Evolutionary conservation across 768 basidiomycete genomes (phyloP), one percentile per base, ranked within the genome.

Genomic region (Pleurotus salmoneostramineus): DNA sequence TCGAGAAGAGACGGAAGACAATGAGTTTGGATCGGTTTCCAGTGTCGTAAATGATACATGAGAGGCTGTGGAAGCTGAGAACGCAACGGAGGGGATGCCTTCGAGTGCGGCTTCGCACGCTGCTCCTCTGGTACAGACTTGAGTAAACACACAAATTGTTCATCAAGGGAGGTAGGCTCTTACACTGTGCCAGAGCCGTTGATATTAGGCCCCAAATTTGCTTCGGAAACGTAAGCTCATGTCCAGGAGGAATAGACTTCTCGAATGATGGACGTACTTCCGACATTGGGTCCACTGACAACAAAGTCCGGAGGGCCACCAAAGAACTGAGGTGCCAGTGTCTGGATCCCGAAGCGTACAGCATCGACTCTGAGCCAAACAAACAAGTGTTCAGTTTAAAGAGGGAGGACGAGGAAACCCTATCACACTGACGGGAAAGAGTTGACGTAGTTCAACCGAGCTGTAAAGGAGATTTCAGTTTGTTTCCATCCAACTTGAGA

Each of bases 41-140:
- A 65, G 62, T 5, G 66, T 66, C 7, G 65, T 67, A 56, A 58
- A 66, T 8, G 66, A 64, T 21, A 65, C 57, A 35, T 64, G 65
- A 2, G 61, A 27, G 4, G 60, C 64, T 21, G 57, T 61, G 32
- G 44, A 48, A 31, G 56, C 73, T 27, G 74, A 74, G 63, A 73
- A 72, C 1, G 76, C 75, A 21, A 66, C 65, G 1, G 74, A 66
- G 11, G 76, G 72, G 34, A 74, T 62, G 40, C 74, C 73, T 44
- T 69, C 64, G 37, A 65, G 64, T 4, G 72, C 67, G 7, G 73
- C 72, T 59, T 72, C 72, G 50, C 66, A 68, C 0, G 75, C 74
- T 3, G 75, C 75, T 10, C 74, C 74, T 6, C 74, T 76, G 31
- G 10, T 15, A 7, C n/a, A n/a, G 35, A 15, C 17, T 11, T 12